Conservation (phyloP, 805 yeast genomes). For the Barnettozyma sp. region DNA sequence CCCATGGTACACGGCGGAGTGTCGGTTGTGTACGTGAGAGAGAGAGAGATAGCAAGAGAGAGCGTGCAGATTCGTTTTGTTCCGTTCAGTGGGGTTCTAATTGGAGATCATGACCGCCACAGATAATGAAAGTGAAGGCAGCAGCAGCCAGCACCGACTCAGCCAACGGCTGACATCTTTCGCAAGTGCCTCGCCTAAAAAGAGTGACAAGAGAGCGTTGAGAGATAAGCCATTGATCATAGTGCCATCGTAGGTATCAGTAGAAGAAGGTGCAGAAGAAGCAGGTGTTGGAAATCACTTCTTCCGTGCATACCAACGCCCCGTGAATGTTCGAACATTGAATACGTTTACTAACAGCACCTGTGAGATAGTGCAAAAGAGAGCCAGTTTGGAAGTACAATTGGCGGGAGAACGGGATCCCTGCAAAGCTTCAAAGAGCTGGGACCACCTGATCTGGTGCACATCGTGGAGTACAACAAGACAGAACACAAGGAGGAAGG, state of each 20-base stretch:
- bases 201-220: constrained; percentile 12
- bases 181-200: constrained; percentile 12
- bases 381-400: constrained; percentile 42
- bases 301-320: too few relatives aligned
- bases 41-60: too few relatives aligned
- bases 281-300: too few relatives aligned
- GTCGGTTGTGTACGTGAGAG: too few relatives aligned
- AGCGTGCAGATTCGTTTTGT: too few relatives aligned
- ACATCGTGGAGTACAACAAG: constrained; percentile 30
- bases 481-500: constrained; percentile 38
- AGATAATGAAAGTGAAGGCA: too few relatives aligned
- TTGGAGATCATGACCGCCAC: too few relatives aligned
- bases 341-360: too few relatives aligned
- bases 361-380: constrained; percentile 36
- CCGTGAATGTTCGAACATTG: too few relatives aligned
- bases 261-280: constrained; percentile 36
- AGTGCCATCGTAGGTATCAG: constrained; percentile 17
- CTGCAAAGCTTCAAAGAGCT: constrained; percentile 39
- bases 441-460: constrained; percentile 73
- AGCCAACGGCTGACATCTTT: constrained; percentile 4
- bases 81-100: too few relatives aligned
- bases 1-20: too few relatives aligned
- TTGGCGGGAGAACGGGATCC: constrained; percentile 40
- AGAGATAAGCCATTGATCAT: constrained; percentile 16
- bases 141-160: background rate